A percentile compares a stretch with the other conserved stretches of the same genome.
These are phyloP conservation scores for Mucuna pruriens DNA, from an alignment of 306 rosid species.

Conservation along the genomic window DNA sequence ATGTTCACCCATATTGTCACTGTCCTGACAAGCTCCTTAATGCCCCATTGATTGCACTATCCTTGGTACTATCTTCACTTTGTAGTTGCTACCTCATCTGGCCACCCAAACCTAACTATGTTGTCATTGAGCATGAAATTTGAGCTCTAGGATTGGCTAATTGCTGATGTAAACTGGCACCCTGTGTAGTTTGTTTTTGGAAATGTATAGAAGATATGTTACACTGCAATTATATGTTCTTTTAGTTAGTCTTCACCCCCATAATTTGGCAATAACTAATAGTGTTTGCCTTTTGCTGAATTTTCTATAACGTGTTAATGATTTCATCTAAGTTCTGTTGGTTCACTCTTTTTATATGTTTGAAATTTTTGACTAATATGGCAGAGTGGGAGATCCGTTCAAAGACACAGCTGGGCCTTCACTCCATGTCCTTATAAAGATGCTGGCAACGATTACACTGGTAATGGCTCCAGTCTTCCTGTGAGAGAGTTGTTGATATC, in stretches of 20 bases:
- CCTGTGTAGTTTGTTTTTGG: background rate
- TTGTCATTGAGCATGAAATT: background rate
- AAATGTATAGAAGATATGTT: background rate
- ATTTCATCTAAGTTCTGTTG: background rate
- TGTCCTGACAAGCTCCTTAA: background rate
- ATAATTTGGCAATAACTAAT: constrained; percentile 20
- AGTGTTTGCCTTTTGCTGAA: background rate
- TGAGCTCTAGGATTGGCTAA: background rate
- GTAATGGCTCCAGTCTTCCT: constrained; percentile 99
- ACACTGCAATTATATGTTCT: background rate
- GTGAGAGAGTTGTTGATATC: constrained; percentile 68
- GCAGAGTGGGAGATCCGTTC: constrained; percentile 98
- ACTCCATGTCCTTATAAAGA: constrained; percentile 91
- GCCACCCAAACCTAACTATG: background rate
- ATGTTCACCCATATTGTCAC: background rate
- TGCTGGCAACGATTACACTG: constrained; percentile 94
- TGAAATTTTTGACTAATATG: background rate
- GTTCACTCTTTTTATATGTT: constrained; percentile 11
- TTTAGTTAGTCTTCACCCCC: background rate
- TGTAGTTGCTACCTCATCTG: background rate
- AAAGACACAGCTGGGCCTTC: constrained; percentile 99
- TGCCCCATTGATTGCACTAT: background rate
- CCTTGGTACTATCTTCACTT: background rate
- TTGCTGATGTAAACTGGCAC: background rate
- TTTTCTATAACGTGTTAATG: constrained; percentile 22